A percentile compares a stretch with the other conserved stretches of the same genome.
These are phyloP conservation scores for Fusarium lyarnte DNA, from an alignment of 2,329 filamentous ascomycete species.

Conservation along the genomic window DNA sequence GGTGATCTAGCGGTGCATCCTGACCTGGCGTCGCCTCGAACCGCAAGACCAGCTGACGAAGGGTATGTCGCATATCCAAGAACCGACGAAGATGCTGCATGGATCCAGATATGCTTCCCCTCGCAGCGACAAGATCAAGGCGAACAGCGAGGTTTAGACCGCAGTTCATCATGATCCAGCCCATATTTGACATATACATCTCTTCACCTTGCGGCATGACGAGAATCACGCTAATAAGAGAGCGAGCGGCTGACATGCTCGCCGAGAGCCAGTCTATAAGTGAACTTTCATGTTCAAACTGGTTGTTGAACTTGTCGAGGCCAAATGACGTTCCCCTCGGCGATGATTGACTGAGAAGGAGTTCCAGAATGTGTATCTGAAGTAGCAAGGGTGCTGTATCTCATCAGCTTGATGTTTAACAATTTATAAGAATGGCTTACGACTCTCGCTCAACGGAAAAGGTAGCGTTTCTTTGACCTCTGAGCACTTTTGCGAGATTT, in stretches of 20 bases:
- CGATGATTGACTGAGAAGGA: constrained; percentile 43
- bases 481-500: constrained; percentile 6
- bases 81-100: constrained; percentile 40
- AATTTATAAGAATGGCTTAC: constrained; percentile 15
- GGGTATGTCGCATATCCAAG: constrained; percentile 41
- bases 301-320: constrained; percentile 34
- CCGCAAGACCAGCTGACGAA: constrained; percentile 43
- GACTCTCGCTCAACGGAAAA: constrained; percentile 44
- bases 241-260: constrained; percentile 43
- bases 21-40: constrained; percentile 33
- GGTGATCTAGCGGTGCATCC: constrained; percentile 13
- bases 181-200: constrained; percentile 43
- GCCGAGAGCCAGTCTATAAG: constrained; percentile 42
- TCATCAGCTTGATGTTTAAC: neutral
- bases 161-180: constrained; percentile 47
- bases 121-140: constrained; percentile 43
- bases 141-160: constrained; percentile 42
- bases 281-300: constrained; percentile 1
- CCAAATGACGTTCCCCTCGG: constrained; percentile 41
- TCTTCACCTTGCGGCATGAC: constrained; percentile 41
- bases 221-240: constrained; percentile 36
- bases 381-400: constrained; percentile 37
- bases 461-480: constrained; percentile 34
- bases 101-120: constrained; percentile 21
- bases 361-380: constrained; percentile 42